Conservation (phyloP, 768 basidiomycete species). For the Lepiota brunneoincarnata region DNA sequence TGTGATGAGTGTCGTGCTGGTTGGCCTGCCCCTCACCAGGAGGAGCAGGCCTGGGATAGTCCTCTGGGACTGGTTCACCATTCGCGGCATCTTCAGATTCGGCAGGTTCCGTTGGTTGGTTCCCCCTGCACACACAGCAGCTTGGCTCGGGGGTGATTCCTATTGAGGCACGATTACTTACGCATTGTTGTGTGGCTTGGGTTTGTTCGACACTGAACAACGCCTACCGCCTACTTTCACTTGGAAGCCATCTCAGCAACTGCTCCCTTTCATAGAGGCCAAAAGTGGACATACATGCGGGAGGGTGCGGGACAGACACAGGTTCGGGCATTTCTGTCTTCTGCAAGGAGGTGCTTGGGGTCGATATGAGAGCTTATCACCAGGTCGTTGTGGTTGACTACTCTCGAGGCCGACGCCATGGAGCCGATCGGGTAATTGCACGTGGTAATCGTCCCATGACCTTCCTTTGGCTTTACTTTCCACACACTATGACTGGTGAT, state of each 20-base stretch:
- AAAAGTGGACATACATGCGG: conserved; percentile 39
- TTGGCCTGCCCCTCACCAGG: conserved; percentile 27
- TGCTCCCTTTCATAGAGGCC: background rate
- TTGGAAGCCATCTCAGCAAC: conserved; percentile 7
- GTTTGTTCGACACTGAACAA: conserved; percentile 13
- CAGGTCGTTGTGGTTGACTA: too few species aligned
- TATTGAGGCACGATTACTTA: background rate
- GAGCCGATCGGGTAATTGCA: background rate
- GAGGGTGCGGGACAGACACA: conserved; percentile 34
- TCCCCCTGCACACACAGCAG: background rate
- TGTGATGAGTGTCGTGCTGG: conserved; percentile 21
- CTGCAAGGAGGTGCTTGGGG: too few species aligned
- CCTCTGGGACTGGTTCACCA: conserved; percentile 14
- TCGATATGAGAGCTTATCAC: too few species aligned
- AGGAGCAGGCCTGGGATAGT: conserved; percentile 53
- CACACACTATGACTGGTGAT: background rate
- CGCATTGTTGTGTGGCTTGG: conserved; percentile 10
- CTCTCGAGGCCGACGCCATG: background rate
- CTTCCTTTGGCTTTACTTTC: background rate
- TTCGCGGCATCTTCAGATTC: conserved; percentile 27
- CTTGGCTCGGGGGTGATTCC: background rate
- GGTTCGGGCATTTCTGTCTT: conserved; percentile 9
- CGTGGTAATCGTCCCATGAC: background rate
- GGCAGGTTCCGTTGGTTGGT: conserved; percentile 4
- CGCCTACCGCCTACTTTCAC: conserved; percentile 29